Conservation (phyloP, 2,329 filamentous ascomycete species). For the Kalmusia sp. region DNA sequence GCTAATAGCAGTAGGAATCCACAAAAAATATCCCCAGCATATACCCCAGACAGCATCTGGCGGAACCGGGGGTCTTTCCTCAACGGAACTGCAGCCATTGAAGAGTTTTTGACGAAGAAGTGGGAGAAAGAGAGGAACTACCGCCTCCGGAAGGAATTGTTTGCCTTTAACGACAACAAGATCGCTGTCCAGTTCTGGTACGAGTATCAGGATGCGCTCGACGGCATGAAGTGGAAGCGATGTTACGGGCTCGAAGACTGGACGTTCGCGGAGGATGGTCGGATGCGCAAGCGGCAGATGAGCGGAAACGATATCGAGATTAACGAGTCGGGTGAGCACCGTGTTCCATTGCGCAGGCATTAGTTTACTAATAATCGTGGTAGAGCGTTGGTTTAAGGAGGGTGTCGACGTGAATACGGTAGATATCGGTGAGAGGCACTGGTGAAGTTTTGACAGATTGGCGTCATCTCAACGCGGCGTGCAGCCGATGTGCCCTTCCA, state of each 20-base stretch:
- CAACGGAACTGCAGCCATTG: conserved; percentile 70
- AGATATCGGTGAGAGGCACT: conserved; percentile 71
- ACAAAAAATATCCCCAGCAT: conserved; percentile 70
- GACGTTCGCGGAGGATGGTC: conserved; percentile 74
- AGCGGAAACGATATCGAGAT: conserved; percentile 76
- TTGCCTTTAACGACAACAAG: conserved; percentile 75
- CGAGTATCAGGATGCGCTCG: conserved; percentile 73
- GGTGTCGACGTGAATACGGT: conserved; percentile 73
- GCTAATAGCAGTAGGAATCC: conserved; percentile 62
- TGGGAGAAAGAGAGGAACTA: conserved; percentile 78
- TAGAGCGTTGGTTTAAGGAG: conserved; percentile 73
- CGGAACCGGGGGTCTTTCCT: conserved; percentile 78
- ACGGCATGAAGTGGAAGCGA: conserved; percentile 70
- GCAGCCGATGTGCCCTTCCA: neutral
- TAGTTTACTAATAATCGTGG: conserved; percentile 11
- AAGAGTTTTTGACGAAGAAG: conserved; percentile 72
- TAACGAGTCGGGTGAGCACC: conserved; percentile 49
- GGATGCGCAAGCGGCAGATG: conserved; percentile 79
- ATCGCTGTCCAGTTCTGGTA: conserved; percentile 95
- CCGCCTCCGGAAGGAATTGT: conserved; percentile 81
- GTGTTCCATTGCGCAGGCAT: neutral
- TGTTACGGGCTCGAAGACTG: conserved; percentile 85
- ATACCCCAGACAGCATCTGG: conserved; percentile 81
- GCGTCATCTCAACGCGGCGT: conserved; percentile 30
- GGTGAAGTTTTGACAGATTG: conserved; percentile 49